phyloP scores from a whole-genome alignment of 306 rosid species.

The Cajanus cajan region DNA sequence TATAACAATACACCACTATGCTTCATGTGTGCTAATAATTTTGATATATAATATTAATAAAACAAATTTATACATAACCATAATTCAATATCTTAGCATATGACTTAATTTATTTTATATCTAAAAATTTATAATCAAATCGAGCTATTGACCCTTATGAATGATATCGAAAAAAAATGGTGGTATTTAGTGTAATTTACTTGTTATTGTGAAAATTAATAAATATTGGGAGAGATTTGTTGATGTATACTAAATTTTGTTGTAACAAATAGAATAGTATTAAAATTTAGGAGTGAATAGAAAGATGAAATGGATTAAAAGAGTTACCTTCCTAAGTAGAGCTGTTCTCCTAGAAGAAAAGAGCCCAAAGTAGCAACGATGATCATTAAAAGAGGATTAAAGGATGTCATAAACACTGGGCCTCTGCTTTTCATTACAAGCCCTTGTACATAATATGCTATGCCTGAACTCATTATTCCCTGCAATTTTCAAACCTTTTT shows the following conservation, averaged over 20 bases:
- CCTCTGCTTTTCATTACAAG: constrained; percentile 66
- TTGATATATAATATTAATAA: neutral
- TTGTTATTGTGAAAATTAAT: too few relatives aligned
- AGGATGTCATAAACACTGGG: constrained; percentile 72
- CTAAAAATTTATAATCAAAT: too few relatives aligned
- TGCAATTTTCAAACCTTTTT: neutral
- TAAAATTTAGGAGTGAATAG: too few relatives aligned
- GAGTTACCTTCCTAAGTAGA: constrained; percentile 20
- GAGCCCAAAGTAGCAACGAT: constrained; percentile 51
- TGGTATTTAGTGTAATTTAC: too few relatives aligned
- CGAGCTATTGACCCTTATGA: too few relatives aligned
- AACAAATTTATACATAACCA: neutral
- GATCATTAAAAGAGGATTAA: constrained; percentile 69
- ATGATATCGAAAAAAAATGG: too few relatives aligned
- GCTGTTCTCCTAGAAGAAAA: constrained; percentile 56
- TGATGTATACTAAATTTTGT: too few relatives aligned
- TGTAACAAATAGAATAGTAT: too few relatives aligned
- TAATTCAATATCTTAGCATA: neutral
- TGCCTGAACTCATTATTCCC: constrained; percentile 66
- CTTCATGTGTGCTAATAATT: neutral
- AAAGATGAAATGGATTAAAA: too few relatives aligned
- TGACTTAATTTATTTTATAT: neutral
- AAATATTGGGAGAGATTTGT: too few relatives aligned
- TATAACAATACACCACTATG: neutral
- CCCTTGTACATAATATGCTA: constrained; percentile 67